phyloP scores from a whole-genome alignment of 2,329 filamentous ascomycete genomes.

The Eutypa lata region DNA sequence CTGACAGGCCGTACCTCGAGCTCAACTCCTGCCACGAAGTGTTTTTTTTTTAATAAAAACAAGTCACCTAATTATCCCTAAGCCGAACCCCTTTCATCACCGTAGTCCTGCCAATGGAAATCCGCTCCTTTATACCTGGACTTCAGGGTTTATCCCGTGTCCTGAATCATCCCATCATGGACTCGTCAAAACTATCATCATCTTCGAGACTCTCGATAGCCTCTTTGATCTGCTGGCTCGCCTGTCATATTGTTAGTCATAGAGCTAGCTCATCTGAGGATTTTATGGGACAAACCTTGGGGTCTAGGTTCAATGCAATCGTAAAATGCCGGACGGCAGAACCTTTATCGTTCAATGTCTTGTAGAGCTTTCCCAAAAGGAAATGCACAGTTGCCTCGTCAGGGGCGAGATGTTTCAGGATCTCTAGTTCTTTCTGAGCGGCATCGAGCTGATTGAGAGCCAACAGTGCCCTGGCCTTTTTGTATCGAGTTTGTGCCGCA shows the following conservation, averaged over 20 bases:
- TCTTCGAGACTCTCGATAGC: constrained; percentile 91
- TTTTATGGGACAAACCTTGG: constrained; percentile 65
- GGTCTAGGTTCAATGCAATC: constrained; percentile 90
- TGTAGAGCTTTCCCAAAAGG: constrained; percentile 81
- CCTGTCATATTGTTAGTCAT: constrained; percentile 49
- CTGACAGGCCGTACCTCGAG: neutral
- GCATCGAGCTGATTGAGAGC: constrained; percentile 67
- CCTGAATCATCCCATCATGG: constrained; percentile 54
- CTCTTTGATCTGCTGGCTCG: constrained; percentile 91
- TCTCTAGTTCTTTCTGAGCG: constrained; percentile 77
- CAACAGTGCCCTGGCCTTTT: constrained; percentile 85
- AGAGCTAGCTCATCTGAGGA: constrained; percentile 13
- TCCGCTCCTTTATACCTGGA: constrained; percentile 4
- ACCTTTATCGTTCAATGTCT: constrained; percentile 67
- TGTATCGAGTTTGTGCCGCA: constrained; percentile 82
- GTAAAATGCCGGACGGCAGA: constrained; percentile 92
- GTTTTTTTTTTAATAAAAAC: neutral
- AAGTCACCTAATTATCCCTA: neutral
- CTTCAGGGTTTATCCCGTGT: constrained; percentile 11
- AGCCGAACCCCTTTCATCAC: constrained; percentile 3
- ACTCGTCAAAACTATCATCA: constrained; percentile 67
- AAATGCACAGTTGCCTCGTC: constrained; percentile 97
- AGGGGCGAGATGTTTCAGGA: constrained; percentile 87
- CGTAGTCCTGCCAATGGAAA: constrained; percentile 10
- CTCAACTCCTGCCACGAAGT: neutral